Conservation (phyloP, 305 asterid species). For the Solanum aculeatissimum region DNA sequence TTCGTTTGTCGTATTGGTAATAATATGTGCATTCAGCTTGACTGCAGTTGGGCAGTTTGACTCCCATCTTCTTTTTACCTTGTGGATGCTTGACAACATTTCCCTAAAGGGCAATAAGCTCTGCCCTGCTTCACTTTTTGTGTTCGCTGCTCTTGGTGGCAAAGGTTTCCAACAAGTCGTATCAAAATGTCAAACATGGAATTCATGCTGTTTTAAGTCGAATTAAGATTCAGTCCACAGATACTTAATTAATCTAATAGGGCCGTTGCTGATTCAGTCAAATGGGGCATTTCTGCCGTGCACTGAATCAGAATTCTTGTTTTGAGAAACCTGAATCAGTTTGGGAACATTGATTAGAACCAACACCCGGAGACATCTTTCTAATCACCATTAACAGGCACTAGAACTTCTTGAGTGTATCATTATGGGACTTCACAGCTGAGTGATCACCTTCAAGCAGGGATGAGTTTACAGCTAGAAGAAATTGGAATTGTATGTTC, state of each 20-base stretch:
- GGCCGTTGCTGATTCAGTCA: not conserved
- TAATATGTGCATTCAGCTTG: not conserved
- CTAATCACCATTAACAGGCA: not conserved
- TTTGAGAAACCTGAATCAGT: constrained; percentile 16
- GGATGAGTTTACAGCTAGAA: constrained; percentile 5
- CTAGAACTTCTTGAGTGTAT: not conserved
- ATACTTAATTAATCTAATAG: not conserved
- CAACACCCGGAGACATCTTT: not conserved
- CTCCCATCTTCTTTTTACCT: constrained; percentile 12
- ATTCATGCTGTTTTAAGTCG: constrained; percentile 9
- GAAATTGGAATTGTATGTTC: not conserved
- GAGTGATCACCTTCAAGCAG: constrained; percentile 9
- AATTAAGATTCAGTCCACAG: constrained; percentile 1
- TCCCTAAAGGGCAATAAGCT: not conserved
- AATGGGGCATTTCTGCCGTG: constrained; percentile 4
- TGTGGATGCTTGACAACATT: constrained; percentile 12
- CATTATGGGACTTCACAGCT: not conserved
- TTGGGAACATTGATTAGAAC: not conserved
- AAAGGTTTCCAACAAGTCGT: constrained; percentile 7
- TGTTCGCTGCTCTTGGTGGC: constrained; percentile 11
- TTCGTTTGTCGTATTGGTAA: not conserved
- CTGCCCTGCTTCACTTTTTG: constrained; percentile 18
- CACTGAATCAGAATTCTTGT: constrained; percentile 5
- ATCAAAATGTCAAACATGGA: constrained; percentile 9
- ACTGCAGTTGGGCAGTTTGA: constrained; percentile 5